These are phyloP conservation scores for Mediolabrus comicus DNA, from an alignment of 108 stramenopile genomes.

Conservation along the genomic window DNA sequence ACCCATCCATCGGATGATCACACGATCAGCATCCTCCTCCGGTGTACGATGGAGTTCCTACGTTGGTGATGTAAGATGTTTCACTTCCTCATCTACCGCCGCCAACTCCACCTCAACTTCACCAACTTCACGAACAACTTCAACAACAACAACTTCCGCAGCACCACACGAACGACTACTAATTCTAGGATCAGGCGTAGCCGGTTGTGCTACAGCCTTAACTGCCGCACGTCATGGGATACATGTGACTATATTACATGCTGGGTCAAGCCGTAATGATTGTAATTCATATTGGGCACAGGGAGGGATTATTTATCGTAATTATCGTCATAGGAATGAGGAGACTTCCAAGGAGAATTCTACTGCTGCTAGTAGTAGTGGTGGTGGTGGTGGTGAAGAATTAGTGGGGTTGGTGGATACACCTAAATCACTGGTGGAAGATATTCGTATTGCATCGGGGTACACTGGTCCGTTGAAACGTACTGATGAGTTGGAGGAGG, in stretches of 20 bases:
- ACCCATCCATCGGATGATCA: constrained; percentile 34
- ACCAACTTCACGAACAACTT: background rate
- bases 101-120: background rate
- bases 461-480: constrained; percentile 6
- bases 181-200: constrained; percentile 83
- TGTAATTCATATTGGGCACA: constrained; percentile 98
- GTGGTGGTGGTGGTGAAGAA: background rate
- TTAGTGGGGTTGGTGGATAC: constrained; percentile 62
- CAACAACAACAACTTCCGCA: background rate
- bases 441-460: constrained; percentile 61
- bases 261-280: constrained; percentile 61
- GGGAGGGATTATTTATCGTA: constrained; percentile 94
- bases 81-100: background rate
- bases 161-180: constrained; percentile 57
- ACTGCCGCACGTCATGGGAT: constrained; percentile 73
- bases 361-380: background rate
- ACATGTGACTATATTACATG: constrained; percentile 73
- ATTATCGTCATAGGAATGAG: constrained; percentile 32
- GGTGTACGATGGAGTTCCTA: constrained; percentile 41
- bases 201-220: constrained; percentile 79
- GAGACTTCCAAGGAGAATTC: background rate
- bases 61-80: constrained; percentile 36
- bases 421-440: constrained; percentile 67
- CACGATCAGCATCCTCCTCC: background rate
- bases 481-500: constrained; percentile 11